Conservation (phyloP, 257 asterid genomes). For the Jacaranda copaia region DNA sequence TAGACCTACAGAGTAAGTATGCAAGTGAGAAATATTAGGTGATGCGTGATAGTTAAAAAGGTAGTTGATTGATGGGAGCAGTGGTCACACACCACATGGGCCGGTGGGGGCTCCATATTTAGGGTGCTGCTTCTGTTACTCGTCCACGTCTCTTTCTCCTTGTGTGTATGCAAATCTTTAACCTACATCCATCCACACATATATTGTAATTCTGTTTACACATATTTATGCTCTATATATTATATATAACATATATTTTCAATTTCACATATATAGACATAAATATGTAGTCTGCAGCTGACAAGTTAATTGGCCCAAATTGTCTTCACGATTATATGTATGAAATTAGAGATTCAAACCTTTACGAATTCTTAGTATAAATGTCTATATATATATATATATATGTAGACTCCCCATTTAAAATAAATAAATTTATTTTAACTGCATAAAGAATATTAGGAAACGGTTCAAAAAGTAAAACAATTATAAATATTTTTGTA, state of each 20-base stretch:
- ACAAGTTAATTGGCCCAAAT: no score
- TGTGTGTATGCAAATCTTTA: slow-evolving; percentile 5
- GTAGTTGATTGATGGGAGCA: slow-evolving; percentile 22
- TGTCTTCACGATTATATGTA: no score
- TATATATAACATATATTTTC: neutral
- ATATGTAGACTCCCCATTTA: no score
- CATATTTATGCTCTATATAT: neutral
- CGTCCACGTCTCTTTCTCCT: slow-evolving; percentile 21
- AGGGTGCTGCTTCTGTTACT: slow-evolving; percentile 21
- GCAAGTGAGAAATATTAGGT: neutral
- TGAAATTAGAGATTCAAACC: no score
- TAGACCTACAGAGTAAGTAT: neutral
- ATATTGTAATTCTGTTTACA: neutral
- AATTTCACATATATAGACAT: no score
- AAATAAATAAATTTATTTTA: no score
- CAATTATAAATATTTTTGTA: no score
- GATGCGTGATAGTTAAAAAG: neutral
- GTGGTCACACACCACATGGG: slow-evolving; percentile 22
- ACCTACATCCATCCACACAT: neutral
- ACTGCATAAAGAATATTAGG: no score
- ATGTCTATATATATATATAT: no score
- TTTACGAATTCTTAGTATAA: no score
- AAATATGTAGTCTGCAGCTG: no score
- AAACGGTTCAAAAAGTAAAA: no score
- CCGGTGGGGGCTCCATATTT: slow-evolving; percentile 14